Evolutionary conservation across 192 early-diverging fungal species (phyloP).

Genomic region (Backusella tarrabulga): DNA sequence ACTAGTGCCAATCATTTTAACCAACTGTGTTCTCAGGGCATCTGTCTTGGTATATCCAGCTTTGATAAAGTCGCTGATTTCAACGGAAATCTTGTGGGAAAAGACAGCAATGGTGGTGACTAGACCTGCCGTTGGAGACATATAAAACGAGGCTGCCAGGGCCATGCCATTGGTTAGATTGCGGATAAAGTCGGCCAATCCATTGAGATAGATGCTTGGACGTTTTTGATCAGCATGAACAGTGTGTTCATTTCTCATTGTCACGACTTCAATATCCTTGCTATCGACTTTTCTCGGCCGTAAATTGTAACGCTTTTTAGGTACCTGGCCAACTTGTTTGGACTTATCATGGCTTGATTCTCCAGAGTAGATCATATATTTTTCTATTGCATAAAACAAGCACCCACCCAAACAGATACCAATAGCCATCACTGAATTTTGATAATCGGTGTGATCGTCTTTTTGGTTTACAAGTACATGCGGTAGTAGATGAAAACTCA

Average conservation of each 20-base stretch:
- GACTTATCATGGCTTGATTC: background rate
- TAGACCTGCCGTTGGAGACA: conserved; percentile 72
- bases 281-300: background rate
- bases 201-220: conserved; percentile 64
- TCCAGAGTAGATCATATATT: background rate
- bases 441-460: background rate
- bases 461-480: background rate
- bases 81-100: conserved; percentile 85
- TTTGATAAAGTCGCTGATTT: conserved; percentile 85
- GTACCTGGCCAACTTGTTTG: background rate
- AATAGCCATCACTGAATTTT: background rate
- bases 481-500: background rate
- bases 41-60: conserved; percentile 69
- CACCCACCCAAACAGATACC: background rate
- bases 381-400: background rate
- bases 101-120: conserved; percentile 81
- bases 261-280: background rate
- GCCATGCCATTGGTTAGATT: conserved; percentile 83
- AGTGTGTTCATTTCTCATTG: background rate
- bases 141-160: conserved; percentile 79
- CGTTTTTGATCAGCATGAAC: background rate
- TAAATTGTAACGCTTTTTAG: background rate
- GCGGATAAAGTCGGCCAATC: conserved; percentile 79
- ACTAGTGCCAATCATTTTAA: conserved; percentile 74
- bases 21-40: conserved; percentile 74